Evolutionary conservation across 306 rosid species (phyloP), one percentile per base, ranked within the genome.

Genomic region (Vigna nakashimae): DNA sequence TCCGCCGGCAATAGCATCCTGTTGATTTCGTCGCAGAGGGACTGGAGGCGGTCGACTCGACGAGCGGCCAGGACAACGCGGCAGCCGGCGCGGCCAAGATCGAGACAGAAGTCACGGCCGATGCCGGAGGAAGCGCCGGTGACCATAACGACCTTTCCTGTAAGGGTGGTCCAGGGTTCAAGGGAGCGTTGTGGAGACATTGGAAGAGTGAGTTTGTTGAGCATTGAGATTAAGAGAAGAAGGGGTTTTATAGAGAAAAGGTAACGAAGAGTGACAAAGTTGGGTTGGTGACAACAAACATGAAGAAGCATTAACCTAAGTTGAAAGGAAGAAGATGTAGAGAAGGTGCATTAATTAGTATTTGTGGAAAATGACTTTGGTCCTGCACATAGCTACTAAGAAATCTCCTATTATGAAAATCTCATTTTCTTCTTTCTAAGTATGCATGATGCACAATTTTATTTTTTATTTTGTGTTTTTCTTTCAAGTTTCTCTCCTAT

Each of bases 91-190:
- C 78, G 80, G 9, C 88, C 94, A 10, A 93, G 89, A 65, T 89
- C 94, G 46, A 89, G 81, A 73, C 96, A 93, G 70, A 91, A 88
- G 0, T 88, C 92, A 15, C 77, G 75, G 79, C 96, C 98, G 7
- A 93, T 85, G 1, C 96, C 98, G n/a, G 98, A 68, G 2, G 98
- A 93, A 10, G 96, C 94, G 20, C 98, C 96, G 60, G 98, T 93
- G 46, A 93, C 92, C 88, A 93, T 60, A 9, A 93, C 96, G 7
- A 93, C 94, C 73, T 93, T 93, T 15, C 92, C 93, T 9, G 30
- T 60, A 0, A 93, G 90, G 64, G 20, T 20, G 73, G 57, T 76
- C 96, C 93, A 90, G 1, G 91, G 88, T 66, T 88, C 93, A 20
- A 88, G 72, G 17, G 82, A 7, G 11, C 58, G 75, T 70, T 57